A percentile compares a stretch with the other conserved stretches of the same genome.
phyloP scores from a whole-genome alignment of 352 stramenopile genomes.

The Pythium dissotocum region DNA sequence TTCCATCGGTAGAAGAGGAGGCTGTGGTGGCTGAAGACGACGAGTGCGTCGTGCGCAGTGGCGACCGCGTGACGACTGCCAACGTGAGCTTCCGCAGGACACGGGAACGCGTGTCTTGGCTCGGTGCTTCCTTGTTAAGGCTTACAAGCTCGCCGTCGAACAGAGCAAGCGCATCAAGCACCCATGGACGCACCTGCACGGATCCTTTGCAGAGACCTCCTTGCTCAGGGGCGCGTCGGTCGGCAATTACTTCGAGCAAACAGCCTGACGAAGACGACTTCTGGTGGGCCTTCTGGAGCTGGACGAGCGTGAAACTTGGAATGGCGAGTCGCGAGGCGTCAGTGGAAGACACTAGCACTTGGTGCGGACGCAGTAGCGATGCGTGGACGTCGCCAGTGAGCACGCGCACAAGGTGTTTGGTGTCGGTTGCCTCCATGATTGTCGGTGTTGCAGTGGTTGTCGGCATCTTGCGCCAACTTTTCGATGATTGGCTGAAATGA shows the following conservation, averaged over 20 bases:
- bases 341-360: slow-evolving; percentile 38
- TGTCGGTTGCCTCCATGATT: neutral
- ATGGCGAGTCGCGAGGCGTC: slow-evolving; percentile 30
- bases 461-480: neutral
- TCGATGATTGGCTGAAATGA: slow-evolving; percentile 3
- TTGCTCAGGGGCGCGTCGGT: slow-evolving; percentile 14
- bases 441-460: slow-evolving; percentile 3
- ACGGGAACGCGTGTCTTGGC: neutral
- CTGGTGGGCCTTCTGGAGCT: slow-evolving; percentile 17
- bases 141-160: slow-evolving; percentile 16
- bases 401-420: slow-evolving; percentile 11
- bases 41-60: slow-evolving; percentile 25
- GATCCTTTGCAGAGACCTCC: slow-evolving; percentile 25
- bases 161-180: slow-evolving; percentile 33
- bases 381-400: slow-evolving; percentile 28
- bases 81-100: neutral
- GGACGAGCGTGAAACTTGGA: slow-evolving; percentile 23
- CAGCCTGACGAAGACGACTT: neutral
- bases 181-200: slow-evolving; percentile 59
- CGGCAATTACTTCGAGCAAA: slow-evolving; percentile 45
- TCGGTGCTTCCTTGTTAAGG: neutral
- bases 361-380: slow-evolving; percentile 46
- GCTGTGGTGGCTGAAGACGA: slow-evolving; percentile 13
- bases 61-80: slow-evolving; percentile 20
- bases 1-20: neutral